Evolutionary conservation across 2,329 filamentous ascomycete genomes (phyloP).

Genomic region (Pseudonectria foliicola): DNA sequence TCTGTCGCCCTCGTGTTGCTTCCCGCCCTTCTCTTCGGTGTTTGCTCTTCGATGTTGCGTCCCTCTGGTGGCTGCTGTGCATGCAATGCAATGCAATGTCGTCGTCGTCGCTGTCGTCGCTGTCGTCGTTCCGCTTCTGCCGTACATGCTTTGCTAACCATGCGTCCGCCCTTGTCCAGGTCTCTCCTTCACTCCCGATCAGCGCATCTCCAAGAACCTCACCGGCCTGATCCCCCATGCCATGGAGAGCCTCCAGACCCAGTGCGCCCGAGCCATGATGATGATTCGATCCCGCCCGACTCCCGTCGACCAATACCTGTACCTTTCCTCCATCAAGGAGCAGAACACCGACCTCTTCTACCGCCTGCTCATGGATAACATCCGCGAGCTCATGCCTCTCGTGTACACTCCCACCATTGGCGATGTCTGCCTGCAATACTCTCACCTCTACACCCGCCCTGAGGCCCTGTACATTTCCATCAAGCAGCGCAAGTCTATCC

Average conservation of each 20-base stretch:
- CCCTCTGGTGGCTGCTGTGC: no score
- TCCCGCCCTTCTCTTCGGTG: slow-evolving; percentile 2
- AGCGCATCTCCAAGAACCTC: slow-evolving; percentile 57
- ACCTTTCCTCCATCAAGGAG: slow-evolving; percentile 67
- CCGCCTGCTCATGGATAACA: slow-evolving; percentile 69
- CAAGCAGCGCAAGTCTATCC: slow-evolving; percentile 85
- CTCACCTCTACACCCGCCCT: slow-evolving; percentile 87
- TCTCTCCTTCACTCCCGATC: slow-evolving; percentile 57
- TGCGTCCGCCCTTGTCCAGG: slow-evolving; percentile 35
- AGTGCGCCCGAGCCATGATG: slow-evolving; percentile 61
- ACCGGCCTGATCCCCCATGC: slow-evolving; percentile 59
- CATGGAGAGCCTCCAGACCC: slow-evolving; percentile 53
- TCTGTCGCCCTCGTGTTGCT: slow-evolving; percentile 7
- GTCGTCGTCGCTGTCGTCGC: no score
- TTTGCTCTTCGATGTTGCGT: slow-evolving; percentile 1
- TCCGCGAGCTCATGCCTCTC: slow-evolving; percentile 71
- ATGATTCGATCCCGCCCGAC: slow-evolving; percentile 65
- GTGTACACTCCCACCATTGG: slow-evolving; percentile 90
- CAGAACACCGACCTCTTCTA: slow-evolving; percentile 79
- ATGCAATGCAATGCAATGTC: no score
- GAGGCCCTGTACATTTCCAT: slow-evolving; percentile 96
- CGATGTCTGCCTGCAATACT: slow-evolving; percentile 94
- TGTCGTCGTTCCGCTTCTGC: slow-evolving; percentile 1
- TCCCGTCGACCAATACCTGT: slow-evolving; percentile 75
- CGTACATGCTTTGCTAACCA: slow-evolving; percentile 7